A percentile compares a stretch with the other conserved stretches of the same genome.
Evolutionary conservation across 768 basidiomycete species (phyloP).

Genomic region (Lenzites betulinus): DNA sequence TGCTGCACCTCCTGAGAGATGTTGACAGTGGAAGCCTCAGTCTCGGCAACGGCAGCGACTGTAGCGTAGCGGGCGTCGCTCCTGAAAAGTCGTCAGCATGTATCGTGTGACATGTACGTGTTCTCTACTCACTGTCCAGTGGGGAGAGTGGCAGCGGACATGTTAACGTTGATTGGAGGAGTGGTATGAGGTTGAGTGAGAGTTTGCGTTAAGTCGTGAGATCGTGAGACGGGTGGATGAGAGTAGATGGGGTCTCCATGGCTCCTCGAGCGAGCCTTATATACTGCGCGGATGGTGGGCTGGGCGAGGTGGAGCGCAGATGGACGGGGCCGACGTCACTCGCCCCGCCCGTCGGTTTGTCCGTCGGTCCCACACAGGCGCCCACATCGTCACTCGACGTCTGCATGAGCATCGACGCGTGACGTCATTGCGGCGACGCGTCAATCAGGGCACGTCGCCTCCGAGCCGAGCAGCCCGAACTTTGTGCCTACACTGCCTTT

Average conservation of each 20-base stretch:
- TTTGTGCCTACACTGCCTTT: not conserved
- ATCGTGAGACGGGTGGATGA: not conserved
- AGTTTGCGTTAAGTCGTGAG: slow-evolving; percentile 2
- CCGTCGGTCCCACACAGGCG: not conserved
- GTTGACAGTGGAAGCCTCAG: slow-evolving; percentile 45
- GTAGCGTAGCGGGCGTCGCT: slow-evolving; percentile 46
- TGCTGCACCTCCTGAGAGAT: slow-evolving; percentile 47
- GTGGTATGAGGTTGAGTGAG: not conserved
- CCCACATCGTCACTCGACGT: slow-evolving; percentile 2
- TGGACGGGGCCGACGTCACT: slow-evolving; percentile 14
- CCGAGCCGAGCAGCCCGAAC: not conserved
- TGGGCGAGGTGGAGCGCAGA: slow-evolving; percentile 2
- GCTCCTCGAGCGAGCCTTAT: not conserved
- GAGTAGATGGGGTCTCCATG: not conserved
- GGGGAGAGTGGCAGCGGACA: slow-evolving; percentile 20
- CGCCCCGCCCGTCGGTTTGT: not conserved
- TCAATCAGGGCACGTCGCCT: not conserved
- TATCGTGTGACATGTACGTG: slow-evolving; percentile 3
- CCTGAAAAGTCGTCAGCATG: slow-evolving; percentile 4
- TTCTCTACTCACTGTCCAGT: slow-evolving; percentile 17
- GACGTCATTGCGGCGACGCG: not conserved
- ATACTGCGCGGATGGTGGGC: not conserved
- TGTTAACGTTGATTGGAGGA: not conserved
- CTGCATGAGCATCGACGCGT: slow-evolving; percentile 1
- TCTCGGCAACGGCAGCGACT: slow-evolving; percentile 54